phyloP scores from a whole-genome alignment of 345 rosid species.

The Pugionium cornutum region DNA sequence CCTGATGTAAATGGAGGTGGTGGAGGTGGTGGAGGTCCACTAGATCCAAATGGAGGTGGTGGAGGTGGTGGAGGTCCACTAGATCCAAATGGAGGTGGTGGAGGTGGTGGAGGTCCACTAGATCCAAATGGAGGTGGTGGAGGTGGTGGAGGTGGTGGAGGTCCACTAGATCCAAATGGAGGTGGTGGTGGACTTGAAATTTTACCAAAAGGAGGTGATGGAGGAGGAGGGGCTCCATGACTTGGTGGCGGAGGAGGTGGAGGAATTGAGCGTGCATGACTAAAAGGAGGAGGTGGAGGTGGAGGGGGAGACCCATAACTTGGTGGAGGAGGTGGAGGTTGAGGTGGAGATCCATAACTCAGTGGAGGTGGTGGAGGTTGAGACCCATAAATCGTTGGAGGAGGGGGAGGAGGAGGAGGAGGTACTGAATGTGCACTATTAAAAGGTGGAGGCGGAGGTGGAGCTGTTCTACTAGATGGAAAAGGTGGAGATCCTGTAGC shows the following conservation, averaged over 20 bases:
- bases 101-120: constrained; percentile 35
- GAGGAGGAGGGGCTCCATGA: constrained; percentile 39
- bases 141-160: constrained; percentile 27
- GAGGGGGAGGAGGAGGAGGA: background rate
- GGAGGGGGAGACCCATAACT: background rate
- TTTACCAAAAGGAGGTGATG: constrained; percentile 36
- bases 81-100: constrained; percentile 30
- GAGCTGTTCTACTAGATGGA: too few species aligned
- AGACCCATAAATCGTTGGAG: background rate
- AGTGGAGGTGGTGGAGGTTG: constrained; percentile 41
- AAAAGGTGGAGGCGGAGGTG: too few species aligned
- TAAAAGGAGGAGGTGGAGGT: constrained; percentile 42
- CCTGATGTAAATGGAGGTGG: background rate
- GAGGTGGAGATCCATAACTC: constrained; percentile 28
- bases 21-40: constrained; percentile 37
- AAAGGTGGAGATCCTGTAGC: too few species aligned
- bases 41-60: constrained; percentile 30
- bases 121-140: constrained; percentile 35
- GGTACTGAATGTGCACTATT: too few species aligned
- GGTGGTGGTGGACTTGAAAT: constrained; percentile 39
- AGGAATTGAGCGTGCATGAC: constrained; percentile 24
- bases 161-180: constrained; percentile 16
- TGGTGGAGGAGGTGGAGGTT: too few species aligned
- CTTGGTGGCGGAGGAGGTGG: constrained; percentile 38
- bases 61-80: constrained; percentile 42